Percentiles rank a stretch among this genome's conserved stretches.
These are phyloP conservation scores for Neofusicoccum sp. DNA, from an alignment of 2,329 filamentous ascomycete genomes.

Conservation along the genomic window DNA sequence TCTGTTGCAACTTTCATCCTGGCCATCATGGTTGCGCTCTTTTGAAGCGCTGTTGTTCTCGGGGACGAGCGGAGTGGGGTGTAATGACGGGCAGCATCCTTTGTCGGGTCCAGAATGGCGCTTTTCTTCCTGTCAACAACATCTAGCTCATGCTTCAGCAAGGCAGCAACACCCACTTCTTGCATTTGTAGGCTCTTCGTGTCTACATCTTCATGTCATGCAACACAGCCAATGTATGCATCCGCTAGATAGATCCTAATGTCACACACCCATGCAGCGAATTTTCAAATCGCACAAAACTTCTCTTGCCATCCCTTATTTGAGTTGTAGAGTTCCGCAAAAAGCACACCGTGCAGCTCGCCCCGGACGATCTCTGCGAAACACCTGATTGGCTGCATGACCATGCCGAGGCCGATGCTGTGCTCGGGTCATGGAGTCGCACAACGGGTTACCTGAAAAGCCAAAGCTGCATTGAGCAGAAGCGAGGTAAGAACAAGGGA, in stretches of 20 bases:
- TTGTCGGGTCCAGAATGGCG: not conserved
- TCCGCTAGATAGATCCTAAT: conserved; percentile 2
- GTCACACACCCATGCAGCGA: not conserved
- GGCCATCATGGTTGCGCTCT: not conserved
- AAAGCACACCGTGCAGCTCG: not conserved
- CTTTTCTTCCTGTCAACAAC: conserved; percentile 1
- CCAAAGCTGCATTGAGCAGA: not conserved
- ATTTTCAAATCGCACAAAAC: not conserved
- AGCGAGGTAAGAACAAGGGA: not conserved
- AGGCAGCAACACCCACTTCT: not conserved
- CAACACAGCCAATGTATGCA: conserved; percentile 6
- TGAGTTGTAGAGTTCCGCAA: not conserved
- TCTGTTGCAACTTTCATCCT: not conserved
- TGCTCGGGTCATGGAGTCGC: not conserved
- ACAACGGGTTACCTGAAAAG: not conserved
- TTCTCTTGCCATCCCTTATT: not conserved
- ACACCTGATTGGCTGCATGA: not conserved
- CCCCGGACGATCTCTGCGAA: not conserved
- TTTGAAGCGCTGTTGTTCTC: not conserved
- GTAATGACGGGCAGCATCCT: not conserved
- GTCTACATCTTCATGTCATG: conserved; percentile 2
- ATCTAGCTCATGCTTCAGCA: conserved; percentile 2
- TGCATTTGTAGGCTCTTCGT: not conserved
- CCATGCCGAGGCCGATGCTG: not conserved
- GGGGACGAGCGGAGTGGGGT: not conserved